Evolutionary conservation across 129 eudicot genomes (phyloP), one percentile per base, ranked within the genome.

Genomic region (Flaveria brownii): DNA sequence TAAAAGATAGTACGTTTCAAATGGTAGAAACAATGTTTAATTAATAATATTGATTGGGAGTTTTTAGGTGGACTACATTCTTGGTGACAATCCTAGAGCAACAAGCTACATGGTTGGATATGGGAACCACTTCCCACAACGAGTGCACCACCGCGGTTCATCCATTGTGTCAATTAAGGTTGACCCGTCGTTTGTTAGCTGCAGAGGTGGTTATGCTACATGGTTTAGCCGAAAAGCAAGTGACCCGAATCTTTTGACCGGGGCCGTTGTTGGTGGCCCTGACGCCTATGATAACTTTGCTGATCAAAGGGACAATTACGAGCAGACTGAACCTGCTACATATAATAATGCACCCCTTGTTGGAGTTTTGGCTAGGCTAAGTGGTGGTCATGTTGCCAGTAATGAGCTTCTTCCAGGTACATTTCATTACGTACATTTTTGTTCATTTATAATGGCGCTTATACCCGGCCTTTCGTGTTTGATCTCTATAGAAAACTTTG

Each of bases 271-370:
- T 81, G 98, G 98, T 17, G 98, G 98, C 13, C 98, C 98, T 18
- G 98, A 89, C 87, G 97, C 97, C 9, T 94, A 94, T 68, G 98
- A 94, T 75, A 94, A 94, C 77, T 94, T 94, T 80, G 98, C 97
- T 33, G 98, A 94, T 75, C 78, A 94, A 49, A 89, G 98, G 52
- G 90, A 91, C 81, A 94, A 94, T 60, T 94, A 91, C 30, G 97
- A 94, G 86, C 98, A 94, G 75, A 94, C 98, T n/a, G 98, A 93
- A 85, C 98, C 98, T 46, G 98, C 98, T 57, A 92, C 98, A 36
- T 93, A 93, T 72, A 93, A 93, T 87, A 93, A 93, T 76, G 98
- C 98, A 66, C 98, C 98, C 26, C 87, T 94, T 72, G 68, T 94
- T 43, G 98, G 98, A 25, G 67, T 94, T 15, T 78, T 94, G 80